A percentile compares a stretch with the other conserved stretches of the same genome.
Conservation (phyloP, 2,329 filamentous ascomycete species). For the Penicillium paneum region DNA sequence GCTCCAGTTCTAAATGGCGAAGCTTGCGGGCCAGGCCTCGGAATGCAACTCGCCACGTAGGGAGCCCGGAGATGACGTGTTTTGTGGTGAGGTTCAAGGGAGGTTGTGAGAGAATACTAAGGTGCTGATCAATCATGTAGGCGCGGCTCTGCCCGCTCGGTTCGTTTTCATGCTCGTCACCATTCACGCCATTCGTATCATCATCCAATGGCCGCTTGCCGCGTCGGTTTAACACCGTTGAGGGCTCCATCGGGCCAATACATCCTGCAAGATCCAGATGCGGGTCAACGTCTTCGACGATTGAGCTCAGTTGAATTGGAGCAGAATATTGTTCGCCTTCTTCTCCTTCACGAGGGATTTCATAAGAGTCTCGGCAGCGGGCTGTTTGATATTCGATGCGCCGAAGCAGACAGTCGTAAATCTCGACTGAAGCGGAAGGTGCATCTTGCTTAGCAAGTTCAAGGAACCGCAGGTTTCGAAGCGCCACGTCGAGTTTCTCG, state of each 20-base stretch:
- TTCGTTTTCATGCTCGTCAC: conserved; percentile 50
- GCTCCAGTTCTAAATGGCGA: conserved; percentile 75
- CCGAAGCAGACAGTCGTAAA: conserved; percentile 72
- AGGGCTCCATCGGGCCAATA: conserved; percentile 33
- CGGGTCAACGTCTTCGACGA: conserved; percentile 38
- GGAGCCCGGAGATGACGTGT: conserved; percentile 50
- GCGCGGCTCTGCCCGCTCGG: conserved; percentile 25
- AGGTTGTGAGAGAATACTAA: conserved; percentile 50
- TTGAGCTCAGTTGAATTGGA: conserved; percentile 34
- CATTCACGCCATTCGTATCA: conserved; percentile 27
- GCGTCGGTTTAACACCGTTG: conserved; percentile 24
- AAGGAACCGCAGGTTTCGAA: conserved; percentile 75
- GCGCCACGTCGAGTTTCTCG: conserved; percentile 75
- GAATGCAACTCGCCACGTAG: conserved; percentile 83
- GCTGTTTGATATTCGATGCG: conserved; percentile 66
- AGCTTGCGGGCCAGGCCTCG: conserved; percentile 66
- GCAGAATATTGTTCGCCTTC: conserved; percentile 41
- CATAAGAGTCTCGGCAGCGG: conserved; percentile 56
- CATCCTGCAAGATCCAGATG: conserved; percentile 36
- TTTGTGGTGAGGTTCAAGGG: conserved; percentile 39
- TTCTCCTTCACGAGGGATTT: conserved; percentile 42
- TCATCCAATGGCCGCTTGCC: conserved; percentile 33
- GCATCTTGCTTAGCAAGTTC: conserved; percentile 68
- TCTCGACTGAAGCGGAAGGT: conserved; percentile 68
- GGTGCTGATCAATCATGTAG: conserved; percentile 40